These are phyloP conservation scores for Azolla pinnata DNA, from an alignment of 75 land plant genomes.

Conservation along the genomic window DNA sequence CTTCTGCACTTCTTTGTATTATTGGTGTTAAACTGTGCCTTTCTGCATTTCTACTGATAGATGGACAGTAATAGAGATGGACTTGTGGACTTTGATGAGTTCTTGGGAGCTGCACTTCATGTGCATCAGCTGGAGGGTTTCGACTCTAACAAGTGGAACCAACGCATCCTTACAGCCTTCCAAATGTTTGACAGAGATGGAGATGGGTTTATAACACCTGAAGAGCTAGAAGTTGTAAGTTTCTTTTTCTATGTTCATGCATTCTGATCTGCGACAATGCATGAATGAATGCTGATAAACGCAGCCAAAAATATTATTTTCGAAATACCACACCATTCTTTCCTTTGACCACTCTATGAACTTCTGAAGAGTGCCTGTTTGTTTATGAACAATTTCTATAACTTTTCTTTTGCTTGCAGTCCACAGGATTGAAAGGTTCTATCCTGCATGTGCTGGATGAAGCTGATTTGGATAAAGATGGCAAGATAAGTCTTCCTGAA, in stretches of 20 bases:
- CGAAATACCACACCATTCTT: no score
- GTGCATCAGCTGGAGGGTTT: conserved; percentile 88
- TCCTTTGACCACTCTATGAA: no score
- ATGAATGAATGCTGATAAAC: no score
- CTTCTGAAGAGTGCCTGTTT: no score
- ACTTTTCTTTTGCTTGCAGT: no score
- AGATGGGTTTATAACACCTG: conserved; percentile 88
- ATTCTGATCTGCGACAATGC: conserved; percentile 3
- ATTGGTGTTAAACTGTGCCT: conserved; percentile 5
- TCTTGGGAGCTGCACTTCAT: conserved; percentile 88
- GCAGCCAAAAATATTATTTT: no score
- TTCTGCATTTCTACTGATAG: conserved; percentile 25
- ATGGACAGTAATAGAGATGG: conserved; percentile 97
- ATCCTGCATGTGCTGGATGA: conserved; percentile 79
- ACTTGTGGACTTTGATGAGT: conserved; percentile 85
- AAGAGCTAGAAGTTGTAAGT: conserved; percentile 72
- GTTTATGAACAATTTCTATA: no score
- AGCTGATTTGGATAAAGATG: conserved; percentile 93
- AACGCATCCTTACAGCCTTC: conserved; percentile 71
- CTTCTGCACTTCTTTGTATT: background rate
- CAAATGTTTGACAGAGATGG: conserved; percentile 78
- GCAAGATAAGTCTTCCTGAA: conserved; percentile 76
- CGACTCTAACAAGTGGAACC: conserved; percentile 66
- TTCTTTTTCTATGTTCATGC: conserved; percentile 4
- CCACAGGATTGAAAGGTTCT: conserved; percentile 82